Percentiles rank a stretch among this genome's conserved stretches.
phyloP scores from a whole-genome alignment of 768 basidiomycete species.

The Pleurotus platypus region DNA sequence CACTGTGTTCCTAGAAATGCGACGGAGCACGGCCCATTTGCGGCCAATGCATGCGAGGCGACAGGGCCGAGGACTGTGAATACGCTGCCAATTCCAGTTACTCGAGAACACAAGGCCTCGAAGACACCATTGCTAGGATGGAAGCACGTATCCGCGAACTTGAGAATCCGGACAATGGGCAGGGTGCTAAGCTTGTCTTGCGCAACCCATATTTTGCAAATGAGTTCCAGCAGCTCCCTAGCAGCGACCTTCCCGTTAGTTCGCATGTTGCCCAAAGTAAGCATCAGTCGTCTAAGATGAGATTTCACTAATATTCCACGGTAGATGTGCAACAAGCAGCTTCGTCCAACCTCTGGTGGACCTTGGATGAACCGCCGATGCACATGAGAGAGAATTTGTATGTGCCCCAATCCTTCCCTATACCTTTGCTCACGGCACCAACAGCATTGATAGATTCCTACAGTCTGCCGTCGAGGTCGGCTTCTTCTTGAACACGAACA shows the following conservation, averaged over 20 bases:
- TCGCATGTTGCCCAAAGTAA: too few species aligned
- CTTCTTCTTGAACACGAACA: constrained; percentile 50
- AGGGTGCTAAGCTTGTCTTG: constrained; percentile 24
- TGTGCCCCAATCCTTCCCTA: constrained; percentile 7
- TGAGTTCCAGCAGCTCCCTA: background rate
- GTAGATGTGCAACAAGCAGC: too few species aligned
- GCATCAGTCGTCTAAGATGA: too few species aligned
- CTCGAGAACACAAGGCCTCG: constrained; percentile 44
- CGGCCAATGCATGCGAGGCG: constrained; percentile 42
- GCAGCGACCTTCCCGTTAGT: background rate
- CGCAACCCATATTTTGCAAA: constrained; percentile 29
- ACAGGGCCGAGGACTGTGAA: constrained; percentile 56
- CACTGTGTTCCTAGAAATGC: constrained; percentile 37
- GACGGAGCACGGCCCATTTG: constrained; percentile 53
- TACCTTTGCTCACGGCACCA: constrained; percentile 7
- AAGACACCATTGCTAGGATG: constrained; percentile 46
- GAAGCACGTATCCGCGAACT: constrained; percentile 44
- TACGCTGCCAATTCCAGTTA: constrained; percentile 45
- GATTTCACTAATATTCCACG: too few species aligned
- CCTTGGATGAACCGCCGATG: constrained; percentile 24
- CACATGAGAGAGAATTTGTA: constrained; percentile 28
- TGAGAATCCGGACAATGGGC: constrained; percentile 30
- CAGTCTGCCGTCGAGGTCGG: constrained; percentile 48
- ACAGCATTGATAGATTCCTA: constrained; percentile 37
- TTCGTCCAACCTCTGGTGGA: background rate